Evolutionary conservation across 441 rosid genomes (phyloP), one percentile per base, ranked within the genome.

Genomic region (Lagerstroemia fauriei): DNA sequence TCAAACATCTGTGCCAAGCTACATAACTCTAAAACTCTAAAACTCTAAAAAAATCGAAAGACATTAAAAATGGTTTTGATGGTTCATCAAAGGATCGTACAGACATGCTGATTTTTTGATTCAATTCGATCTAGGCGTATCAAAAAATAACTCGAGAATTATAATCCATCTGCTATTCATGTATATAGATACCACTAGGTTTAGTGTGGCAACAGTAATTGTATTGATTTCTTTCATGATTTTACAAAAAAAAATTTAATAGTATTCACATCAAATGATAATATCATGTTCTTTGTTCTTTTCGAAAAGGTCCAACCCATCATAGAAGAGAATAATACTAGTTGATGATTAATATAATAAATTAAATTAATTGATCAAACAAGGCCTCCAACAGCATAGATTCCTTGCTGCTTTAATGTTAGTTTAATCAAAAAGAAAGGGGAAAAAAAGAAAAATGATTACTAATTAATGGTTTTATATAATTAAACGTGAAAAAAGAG

Each of bases 291-390:
- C 76, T 44, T 73, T 44, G 31, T 73, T 47, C 56, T 47, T 73
- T 73, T 47, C 18, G 25, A 73, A 73, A 73, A 34, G 73, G 56
- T 47, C 53, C 56, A 73, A 47, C 76, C 34, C 29, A 27, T 44
- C 27, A 14, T 73, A 73, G 47, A 41, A 38, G 44, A 72, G 75
- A 73, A 73, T 41, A 73, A 22, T n/a, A 73, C n/a, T 73, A 73
- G 51, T 34, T 25, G 20, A 25, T 44, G 5, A 73, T 32, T 73
- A n/a, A 20, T 38, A 44, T 68, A 29, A 29, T 29, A 68, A 29
- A 16, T 68, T 29, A 69, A 69, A 32, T 34, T 69, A 34, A 69
- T 69, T 69, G 25, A 32, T 69, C 12, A 31, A 66, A 29, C 38
- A 18, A 4, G 46, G 16, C 44, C 44, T 69, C 24, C 73, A 32